Evolutionary conservation across 2,329 filamentous ascomycete species (phyloP), one percentile per base, ranked within the genome.

Genomic region (Aurifilum marmelostoma): DNA sequence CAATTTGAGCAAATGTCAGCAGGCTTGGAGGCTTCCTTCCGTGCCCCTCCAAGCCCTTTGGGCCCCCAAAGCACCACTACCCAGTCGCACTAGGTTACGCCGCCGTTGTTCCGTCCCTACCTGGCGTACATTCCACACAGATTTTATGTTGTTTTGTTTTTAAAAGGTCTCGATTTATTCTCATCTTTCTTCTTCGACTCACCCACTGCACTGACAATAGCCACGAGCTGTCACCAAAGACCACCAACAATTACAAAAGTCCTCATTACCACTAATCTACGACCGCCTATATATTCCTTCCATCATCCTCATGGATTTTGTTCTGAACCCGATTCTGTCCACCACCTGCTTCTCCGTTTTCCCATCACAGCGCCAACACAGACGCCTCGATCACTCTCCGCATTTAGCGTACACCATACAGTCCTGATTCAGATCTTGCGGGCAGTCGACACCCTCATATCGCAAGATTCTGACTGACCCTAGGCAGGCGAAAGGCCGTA

Each of bases 291-390:
- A 62, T 37, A 66, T 37, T 39, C 21, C 50, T 58, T 37, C 47
- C 34, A 58, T 63, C 32, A 58, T 56, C 65, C 72, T 65, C 75
- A 77, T 77, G 75, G 74, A 77, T 75, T 72, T 74, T 68, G 66
- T 68, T 66, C 66, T 64, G 62, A 69, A 65, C 61, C 65, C 70
- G 63, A 67, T 37, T 41, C 65, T 61, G 41, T 62, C 69, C 67
- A 63, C 69, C 14, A 58, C 34, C 58, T 39, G 21, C 63, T 29
- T 66, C 61, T 61, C 56, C 67, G 37, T 52, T 18, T 59, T 61
- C 61, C 61, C 68, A 63, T 67, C 66, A n/a, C 62, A 67, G 32
- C 56, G 56, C 29, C 69, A 71, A 56, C 69, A 69, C 54, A 69
- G 63, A 62, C 34, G 63, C 62, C 62, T 67, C 37, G 37, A 69